Evolutionary conservation across 192 early-diverging fungal species (phyloP).

Genomic region (Gaertneriomyces semiglobifer): DNA sequence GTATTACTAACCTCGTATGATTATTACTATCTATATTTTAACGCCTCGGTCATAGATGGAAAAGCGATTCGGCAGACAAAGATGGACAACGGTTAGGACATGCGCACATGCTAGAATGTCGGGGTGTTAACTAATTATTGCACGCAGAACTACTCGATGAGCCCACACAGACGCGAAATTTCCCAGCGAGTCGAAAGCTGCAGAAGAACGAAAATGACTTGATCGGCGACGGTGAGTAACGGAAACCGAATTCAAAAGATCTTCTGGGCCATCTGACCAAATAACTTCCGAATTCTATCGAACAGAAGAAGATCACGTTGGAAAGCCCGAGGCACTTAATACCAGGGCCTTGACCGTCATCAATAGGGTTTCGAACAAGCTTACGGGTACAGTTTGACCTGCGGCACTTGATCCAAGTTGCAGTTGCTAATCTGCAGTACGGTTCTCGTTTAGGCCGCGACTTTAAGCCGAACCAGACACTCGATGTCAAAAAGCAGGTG

Average conservation of each 20-base stretch:
- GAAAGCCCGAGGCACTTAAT: conserved; percentile 67
- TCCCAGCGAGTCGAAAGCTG: conserved; percentile 46
- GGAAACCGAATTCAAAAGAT: background rate
- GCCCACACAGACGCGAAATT: conserved; percentile 27
- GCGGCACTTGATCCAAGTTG: background rate
- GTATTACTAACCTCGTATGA: conserved; percentile 19
- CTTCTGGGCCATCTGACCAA: background rate
- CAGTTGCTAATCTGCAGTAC: background rate
- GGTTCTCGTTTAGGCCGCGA: conserved; percentile 64
- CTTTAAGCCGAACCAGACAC: conserved; percentile 73
- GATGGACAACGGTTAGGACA: conserved; percentile 29
- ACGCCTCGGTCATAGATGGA: conserved; percentile 12
- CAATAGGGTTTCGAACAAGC: conserved; percentile 86
- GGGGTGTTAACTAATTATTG: background rate
- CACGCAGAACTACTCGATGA: conserved; percentile 37
- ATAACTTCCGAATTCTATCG: background rate
- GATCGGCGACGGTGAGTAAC: conserved; percentile 29
- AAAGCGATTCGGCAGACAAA: conserved; percentile 31
- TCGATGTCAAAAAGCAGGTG: conserved; percentile 84
- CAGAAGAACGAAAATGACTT: conserved; percentile 52
- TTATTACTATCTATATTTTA: background rate
- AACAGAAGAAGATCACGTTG: conserved; percentile 42
- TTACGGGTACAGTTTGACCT: conserved; percentile 58
- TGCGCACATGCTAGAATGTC: background rate
- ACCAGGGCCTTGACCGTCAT: conserved; percentile 79